A percentile compares a stretch with the other conserved stretches of the same genome.
Evolutionary conservation across 2,329 filamentous ascomycete species (phyloP).

Genomic region (Sporothrix pseudoabietina): DNA sequence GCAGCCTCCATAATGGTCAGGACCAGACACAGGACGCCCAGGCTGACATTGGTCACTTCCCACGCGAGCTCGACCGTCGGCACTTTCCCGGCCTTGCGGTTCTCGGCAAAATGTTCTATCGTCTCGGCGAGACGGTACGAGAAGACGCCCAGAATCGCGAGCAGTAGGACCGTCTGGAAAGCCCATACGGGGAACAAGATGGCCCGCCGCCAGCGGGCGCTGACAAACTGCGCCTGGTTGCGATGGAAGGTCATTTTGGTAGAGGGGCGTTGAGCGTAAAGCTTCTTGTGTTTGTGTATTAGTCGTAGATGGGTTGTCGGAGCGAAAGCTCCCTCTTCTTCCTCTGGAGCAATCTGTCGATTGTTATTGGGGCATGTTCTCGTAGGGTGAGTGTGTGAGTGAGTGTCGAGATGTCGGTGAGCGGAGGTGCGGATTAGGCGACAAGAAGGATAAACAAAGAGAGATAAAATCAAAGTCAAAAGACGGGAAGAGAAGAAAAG

Average conservation of each 20-base stretch:
- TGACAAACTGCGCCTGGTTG: constrained; percentile 56
- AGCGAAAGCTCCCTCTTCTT: constrained; percentile 10
- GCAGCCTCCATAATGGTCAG: constrained; percentile 49
- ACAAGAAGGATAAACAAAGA: background rate
- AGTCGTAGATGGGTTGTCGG: background rate
- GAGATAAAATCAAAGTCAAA: background rate
- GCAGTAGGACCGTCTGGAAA: constrained; percentile 50
- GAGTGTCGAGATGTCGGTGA: background rate
- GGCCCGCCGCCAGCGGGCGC: constrained; percentile 54
- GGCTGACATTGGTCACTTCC: constrained; percentile 55
- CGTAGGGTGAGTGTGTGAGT: background rate
- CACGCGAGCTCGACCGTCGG: constrained; percentile 56
- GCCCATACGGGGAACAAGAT: constrained; percentile 56
- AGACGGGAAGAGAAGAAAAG: background rate
- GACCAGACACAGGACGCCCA: constrained; percentile 52
- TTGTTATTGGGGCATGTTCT: constrained; percentile 10
- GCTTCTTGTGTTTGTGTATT: background rate
- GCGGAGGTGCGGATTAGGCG: background rate
- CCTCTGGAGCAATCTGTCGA: background rate
- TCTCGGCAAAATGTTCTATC: constrained; percentile 47
- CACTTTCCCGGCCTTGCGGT: constrained; percentile 44
- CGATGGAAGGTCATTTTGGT: constrained; percentile 43
- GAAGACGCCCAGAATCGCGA: constrained; percentile 55
- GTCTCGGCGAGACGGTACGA: constrained; percentile 56
- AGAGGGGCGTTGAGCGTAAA: too few species aligned